Conservation (phyloP, 2,329 filamentous ascomycete genomes). For the Metarhizium guizhouense region DNA sequence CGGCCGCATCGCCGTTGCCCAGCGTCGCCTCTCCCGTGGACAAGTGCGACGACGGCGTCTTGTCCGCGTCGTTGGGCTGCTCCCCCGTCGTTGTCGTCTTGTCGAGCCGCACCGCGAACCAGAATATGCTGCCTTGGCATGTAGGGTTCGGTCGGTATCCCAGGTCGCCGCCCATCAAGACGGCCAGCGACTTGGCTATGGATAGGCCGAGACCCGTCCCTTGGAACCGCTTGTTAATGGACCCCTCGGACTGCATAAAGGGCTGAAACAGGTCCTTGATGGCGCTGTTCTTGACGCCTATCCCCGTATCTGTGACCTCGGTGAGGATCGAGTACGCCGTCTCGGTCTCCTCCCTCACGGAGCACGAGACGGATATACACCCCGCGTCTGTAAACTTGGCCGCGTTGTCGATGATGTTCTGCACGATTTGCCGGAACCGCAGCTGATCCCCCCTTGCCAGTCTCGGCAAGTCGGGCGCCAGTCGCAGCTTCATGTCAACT, state of each 20-base stretch:
- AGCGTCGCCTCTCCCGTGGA: neutral
- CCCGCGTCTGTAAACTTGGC: constrained; percentile 53
- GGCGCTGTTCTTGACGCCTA: constrained; percentile 38
- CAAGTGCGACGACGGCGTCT: neutral
- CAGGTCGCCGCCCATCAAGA: constrained; percentile 45
- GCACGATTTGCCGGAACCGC: constrained; percentile 52
- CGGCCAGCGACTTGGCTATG: constrained; percentile 46
- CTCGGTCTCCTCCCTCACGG: constrained; percentile 30
- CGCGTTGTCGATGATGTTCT: constrained; percentile 53
- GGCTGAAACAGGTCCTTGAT: constrained; percentile 42
- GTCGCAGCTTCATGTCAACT: constrained; percentile 33
- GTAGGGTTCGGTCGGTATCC: constrained; percentile 33
- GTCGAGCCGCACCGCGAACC: constrained; percentile 36
- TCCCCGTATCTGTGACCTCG: constrained; percentile 44
- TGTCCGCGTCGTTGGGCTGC: constrained; percentile 17
- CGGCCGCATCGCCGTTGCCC: neutral
- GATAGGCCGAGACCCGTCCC: constrained; percentile 48
- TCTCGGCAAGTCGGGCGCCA: constrained; percentile 38
- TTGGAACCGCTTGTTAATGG: constrained; percentile 37
- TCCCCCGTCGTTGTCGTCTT: constrained; percentile 12
- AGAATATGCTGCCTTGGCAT: constrained; percentile 40
- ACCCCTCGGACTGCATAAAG: constrained; percentile 43
- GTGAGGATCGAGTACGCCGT: constrained; percentile 37
- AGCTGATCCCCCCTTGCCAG: constrained; percentile 47
- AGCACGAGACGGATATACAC: constrained; percentile 35